Percentiles rank a stretch among this genome's conserved stretches.
Conservation (phyloP, 768 basidiomycete genomes). For the Amanita jacksonii region DNA sequence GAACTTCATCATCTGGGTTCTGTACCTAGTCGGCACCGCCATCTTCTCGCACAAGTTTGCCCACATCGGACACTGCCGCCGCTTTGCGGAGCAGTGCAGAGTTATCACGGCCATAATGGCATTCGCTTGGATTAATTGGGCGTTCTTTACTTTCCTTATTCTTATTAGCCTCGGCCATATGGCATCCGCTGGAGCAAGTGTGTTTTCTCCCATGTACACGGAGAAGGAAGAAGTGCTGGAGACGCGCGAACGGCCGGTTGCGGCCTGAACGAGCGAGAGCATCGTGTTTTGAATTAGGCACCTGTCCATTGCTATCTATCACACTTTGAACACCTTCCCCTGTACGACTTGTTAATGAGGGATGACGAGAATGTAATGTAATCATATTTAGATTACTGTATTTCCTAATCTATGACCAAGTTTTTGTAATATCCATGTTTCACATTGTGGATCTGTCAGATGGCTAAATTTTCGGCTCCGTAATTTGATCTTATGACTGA, state of each 20-base stretch:
- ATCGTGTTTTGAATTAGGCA: too few relatives aligned
- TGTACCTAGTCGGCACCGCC: constrained; percentile 58
- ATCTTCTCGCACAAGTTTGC: constrained; percentile 50
- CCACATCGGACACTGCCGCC: constrained; percentile 44
- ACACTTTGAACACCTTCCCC: too few relatives aligned
- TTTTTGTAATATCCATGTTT: too few relatives aligned
- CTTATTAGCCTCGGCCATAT: constrained; percentile 26
- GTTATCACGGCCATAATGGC: constrained; percentile 56
- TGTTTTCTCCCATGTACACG: constrained; percentile 15
- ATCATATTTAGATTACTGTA: too few relatives aligned
- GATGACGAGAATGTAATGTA: not conserved
- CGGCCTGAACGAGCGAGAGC: not conserved
- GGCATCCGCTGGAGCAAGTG: constrained; percentile 8
- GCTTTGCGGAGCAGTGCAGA: constrained; percentile 41
- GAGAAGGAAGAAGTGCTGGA: not conserved
- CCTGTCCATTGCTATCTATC: too few relatives aligned
- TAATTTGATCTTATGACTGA: too few relatives aligned
- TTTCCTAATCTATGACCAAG: too few relatives aligned
- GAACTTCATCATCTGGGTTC: constrained; percentile 47
- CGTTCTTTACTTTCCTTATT: constrained; percentile 38
- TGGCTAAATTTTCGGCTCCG: too few relatives aligned
- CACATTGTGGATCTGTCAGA: too few relatives aligned
- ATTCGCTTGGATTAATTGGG: constrained; percentile 60
- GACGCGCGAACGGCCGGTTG: constrained; percentile 1
- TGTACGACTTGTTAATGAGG: too few relatives aligned